Evolutionary conservation across 257 asterid genomes (phyloP), one percentile per base, ranked within the genome.

Genomic region (Gardenia jasminoides): DNA sequence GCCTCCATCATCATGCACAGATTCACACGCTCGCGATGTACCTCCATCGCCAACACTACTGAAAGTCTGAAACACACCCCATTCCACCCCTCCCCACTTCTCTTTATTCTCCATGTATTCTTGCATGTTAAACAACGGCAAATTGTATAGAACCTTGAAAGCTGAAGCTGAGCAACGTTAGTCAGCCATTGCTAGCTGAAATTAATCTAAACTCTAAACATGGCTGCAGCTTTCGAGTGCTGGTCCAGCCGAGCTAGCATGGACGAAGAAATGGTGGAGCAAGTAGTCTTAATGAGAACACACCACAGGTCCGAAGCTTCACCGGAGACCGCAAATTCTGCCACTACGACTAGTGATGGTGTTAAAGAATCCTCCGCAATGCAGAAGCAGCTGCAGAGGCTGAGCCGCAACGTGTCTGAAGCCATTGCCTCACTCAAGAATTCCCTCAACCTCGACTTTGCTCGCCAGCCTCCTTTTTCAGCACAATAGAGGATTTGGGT

Each of bases 211-310:
- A 52, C 20, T 15, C 1, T 16, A 54, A 54, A 54, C 20, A 95
- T 95, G 99, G 96, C 99, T 1, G 96, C 97, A 36, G 97, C 99
- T 50, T 76, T 93, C 39, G 99, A 93, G 76, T 95, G 99, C 93
- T 95, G 99, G 99, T 91, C 98, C 2, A 91, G 97, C 86, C 87
- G 97, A 64, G 85, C 97, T 33, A 91, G 96, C 43, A 89, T 94
- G 58, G 99, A 95, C 54, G 99, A 93, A 83, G 99, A 95, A 81
- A 79, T 89, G 89, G 94, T 89, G 80, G 99, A 95, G 86, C 99
- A 95, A 78, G 97, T 92, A 36, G 41, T 36, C 16, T 83, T 95
- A 11, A 92, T 95, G 98, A 91, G 93, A 44, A 89, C 94, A 33
- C 83, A 86, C 22, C 89, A 91, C 86, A 89, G 98, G 92, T 95